These are phyloP conservation scores for Phytophthora pseudosyringae DNA, from an alignment of 352 stramenopile species.

Conservation along the genomic window DNA sequence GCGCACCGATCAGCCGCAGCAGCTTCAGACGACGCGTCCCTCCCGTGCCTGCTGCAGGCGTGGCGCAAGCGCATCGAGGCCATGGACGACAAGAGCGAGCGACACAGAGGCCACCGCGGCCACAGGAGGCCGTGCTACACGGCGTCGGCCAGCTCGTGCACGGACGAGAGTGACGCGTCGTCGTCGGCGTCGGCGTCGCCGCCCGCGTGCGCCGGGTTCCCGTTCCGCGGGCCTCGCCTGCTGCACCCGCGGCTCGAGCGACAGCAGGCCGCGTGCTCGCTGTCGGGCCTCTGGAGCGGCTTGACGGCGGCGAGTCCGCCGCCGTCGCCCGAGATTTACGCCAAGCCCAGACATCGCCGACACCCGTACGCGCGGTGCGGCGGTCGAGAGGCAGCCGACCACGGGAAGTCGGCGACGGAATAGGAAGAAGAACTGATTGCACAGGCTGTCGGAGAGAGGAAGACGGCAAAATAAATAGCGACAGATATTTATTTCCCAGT, in stretches of 20 bases:
- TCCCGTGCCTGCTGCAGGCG: constrained; percentile 38
- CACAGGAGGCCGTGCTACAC: not conserved
- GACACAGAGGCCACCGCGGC: constrained; percentile 10
- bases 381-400: constrained; percentile 1
- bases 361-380: constrained; percentile 23
- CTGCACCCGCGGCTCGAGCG: constrained; percentile 38
- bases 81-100: constrained; percentile 20
- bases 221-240: constrained; percentile 20
- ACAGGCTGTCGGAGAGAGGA: too few species aligned
- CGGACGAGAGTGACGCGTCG: constrained; percentile 4
- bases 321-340: constrained; percentile 36
- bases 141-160: not conserved
- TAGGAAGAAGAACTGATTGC: not conserved
- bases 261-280: constrained; percentile 31
- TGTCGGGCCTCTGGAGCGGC: constrained; percentile 37
- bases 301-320: constrained; percentile 22
- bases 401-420: constrained; percentile 2
- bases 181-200: not conserved
- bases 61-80: constrained; percentile 41
- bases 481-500: constrained; percentile 28
- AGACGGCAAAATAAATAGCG: constrained; percentile 26
- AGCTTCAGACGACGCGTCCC: not conserved
- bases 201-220: not conserved
- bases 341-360: constrained; percentile 27
- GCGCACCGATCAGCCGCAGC: not conserved